Base-by-base conservation (phyloP, 73 alveolate genomes). In the Tetrahymena malaccensis region DNA sequence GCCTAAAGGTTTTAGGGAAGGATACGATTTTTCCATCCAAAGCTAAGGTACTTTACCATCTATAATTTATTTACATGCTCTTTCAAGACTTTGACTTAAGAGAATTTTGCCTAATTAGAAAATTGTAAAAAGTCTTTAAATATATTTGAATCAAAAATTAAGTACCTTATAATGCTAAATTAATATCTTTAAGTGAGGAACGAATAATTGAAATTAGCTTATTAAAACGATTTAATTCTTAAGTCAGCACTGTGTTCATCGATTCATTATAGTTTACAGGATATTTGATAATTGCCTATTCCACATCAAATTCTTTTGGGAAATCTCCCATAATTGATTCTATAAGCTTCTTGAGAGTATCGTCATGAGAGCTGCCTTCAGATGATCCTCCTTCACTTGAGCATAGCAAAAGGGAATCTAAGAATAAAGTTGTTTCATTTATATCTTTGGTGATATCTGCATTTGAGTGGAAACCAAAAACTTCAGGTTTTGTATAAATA, bases 391-490 rank as follows among this genome's bases (percentile, higher is more conserved):
- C 84, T 19, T 89, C 94, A 84, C 95, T 95, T 6, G 97, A 94
- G 21, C 93, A 95, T 0, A 95, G 93, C 38, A 85, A 93, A 33
- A 95, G 85, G 31, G 94, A 55, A 34, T 94, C 97, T 27, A 96
- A 94, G 96, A 99, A 97, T 55, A 98, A 95, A 34, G 96, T 84
- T 33, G 99, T 99, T 96, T 98, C 99, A 93, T 98, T 97, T 57
- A 98, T 99, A 94, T 99, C 99, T 96, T 99, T 99, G 40, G 99
- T 99, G 40, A 99, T 99, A 96, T 99, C 99, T 4, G 99, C 99
- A 97, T 99, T 99, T 57, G 98, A 99, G 96, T 99, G 99, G 95
- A 99, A 98, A 70, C 99, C 99, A 94, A 99, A 99, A 11, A 99
- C 99, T 83, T 98, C 99, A 10, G 99, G 99, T 19, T 98, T 99